A percentile compares a stretch with the other conserved stretches of the same genome.
Conservation (phyloP, 768 basidiomycete species). For the Pholiota conissans region DNA sequence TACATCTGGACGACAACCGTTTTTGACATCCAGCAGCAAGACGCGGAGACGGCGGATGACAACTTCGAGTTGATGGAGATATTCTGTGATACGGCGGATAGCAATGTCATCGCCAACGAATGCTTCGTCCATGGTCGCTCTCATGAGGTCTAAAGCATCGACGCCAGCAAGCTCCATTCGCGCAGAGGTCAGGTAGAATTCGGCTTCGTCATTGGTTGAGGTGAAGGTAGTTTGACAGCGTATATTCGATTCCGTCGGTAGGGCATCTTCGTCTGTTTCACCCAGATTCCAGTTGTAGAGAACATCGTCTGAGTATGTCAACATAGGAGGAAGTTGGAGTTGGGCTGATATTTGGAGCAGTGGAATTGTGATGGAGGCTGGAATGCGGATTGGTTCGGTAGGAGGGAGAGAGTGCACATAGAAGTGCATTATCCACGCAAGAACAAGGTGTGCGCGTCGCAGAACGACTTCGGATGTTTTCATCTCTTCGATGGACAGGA, state of each 20-base stretch:
- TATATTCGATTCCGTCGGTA: conserved; percentile 60
- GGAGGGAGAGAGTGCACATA: conserved; percentile 69
- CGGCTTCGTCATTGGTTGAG: conserved; percentile 73
- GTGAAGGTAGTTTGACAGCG: conserved; percentile 74
- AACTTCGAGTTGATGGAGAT: conserved; percentile 59
- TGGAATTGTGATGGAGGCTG: conserved; percentile 70
- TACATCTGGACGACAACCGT: conserved; percentile 68
- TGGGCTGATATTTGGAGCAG: conserved; percentile 67
- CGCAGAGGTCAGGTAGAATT: conserved; percentile 86
- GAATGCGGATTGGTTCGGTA: conserved; percentile 58
- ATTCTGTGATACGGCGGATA: conserved; percentile 59
- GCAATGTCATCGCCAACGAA: conserved; percentile 76
- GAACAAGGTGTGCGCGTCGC: conserved; percentile 71
- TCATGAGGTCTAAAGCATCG: conserved; percentile 83
- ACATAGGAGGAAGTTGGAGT: conserved; percentile 81
- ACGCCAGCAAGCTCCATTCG: conserved; percentile 87
- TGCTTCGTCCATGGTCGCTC: conserved; percentile 81
- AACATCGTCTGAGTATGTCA: conserved; percentile 91
- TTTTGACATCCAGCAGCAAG: conserved; percentile 63
- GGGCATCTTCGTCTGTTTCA: conserved; percentile 32
- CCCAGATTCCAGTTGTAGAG: conserved; percentile 77
- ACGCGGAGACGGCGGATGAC: conserved; percentile 65
- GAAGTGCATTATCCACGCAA: conserved; percentile 74
- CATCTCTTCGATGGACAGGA: conserved; percentile 48
- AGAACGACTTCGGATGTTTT: conserved; percentile 53